These are phyloP conservation scores for Cercophora newfieldiana DNA, from an alignment of 495 filamentous ascomycete genomes.

Conservation along the genomic window DNA sequence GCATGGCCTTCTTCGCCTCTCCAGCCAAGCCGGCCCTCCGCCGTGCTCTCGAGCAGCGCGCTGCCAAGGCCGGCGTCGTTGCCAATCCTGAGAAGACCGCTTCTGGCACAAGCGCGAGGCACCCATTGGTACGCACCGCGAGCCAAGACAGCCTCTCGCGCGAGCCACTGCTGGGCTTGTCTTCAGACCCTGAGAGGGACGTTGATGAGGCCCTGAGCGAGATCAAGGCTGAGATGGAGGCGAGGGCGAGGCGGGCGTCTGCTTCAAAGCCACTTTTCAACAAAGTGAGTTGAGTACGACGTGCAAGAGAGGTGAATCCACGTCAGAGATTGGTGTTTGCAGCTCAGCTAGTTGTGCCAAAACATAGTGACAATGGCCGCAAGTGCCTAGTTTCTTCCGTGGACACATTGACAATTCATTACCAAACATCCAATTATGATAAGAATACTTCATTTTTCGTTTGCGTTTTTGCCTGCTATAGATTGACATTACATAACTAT, in stretches of 20 bases:
- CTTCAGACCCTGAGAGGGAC: constrained; percentile 72
- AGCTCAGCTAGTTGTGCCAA: no score
- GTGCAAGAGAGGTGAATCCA: no score
- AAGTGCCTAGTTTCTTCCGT: no score
- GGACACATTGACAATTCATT: not conserved
- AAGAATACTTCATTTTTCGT: not conserved
- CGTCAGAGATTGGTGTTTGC: no score
- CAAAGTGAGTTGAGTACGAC: not conserved
- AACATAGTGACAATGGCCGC: no score
- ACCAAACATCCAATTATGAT: not conserved
- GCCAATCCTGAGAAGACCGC: not conserved
- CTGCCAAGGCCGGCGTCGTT: constrained; percentile 36
- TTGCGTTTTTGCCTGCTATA: not conserved
- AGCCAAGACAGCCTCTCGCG: constrained; percentile 41
- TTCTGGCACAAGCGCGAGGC: constrained; percentile 4
- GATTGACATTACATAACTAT: constrained; percentile 12
- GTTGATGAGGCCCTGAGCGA: constrained; percentile 78
- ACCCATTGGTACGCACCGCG: constrained; percentile 30
- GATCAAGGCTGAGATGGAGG: constrained; percentile 61
- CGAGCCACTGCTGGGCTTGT: constrained; percentile 72
- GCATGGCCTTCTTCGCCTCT: constrained; percentile 75
- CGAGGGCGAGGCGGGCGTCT: constrained; percentile 45
- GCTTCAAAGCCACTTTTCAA: constrained; percentile 1
- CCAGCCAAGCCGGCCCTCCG: constrained; percentile 66
- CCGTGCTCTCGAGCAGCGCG: constrained; percentile 60